Evolutionary conservation across 179 eudicot species (phyloP).

Genomic region (Spergularia azorica): DNA sequence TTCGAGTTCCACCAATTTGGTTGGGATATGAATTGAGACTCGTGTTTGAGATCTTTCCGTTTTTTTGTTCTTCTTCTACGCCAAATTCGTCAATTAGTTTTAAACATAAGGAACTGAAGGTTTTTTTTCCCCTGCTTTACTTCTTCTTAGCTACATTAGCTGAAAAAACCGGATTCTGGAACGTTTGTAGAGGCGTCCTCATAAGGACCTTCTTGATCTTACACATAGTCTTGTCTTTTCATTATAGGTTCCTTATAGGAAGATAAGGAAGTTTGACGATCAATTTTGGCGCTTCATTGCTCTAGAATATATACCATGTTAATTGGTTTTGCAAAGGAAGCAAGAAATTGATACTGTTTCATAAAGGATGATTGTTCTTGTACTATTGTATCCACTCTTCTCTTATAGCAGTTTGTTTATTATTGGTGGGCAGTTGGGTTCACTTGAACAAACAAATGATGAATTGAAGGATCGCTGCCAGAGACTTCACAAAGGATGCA

Average conservation of each 20-base stretch:
- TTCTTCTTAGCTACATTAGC: background rate
- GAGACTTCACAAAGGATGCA: conserved; percentile 74
- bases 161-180: background rate
- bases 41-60: background rate
- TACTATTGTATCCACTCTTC: background rate
- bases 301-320: background rate
- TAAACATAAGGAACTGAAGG: background rate
- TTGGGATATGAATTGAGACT: background rate
- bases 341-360: background rate
- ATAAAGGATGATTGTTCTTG: conserved; percentile 9
- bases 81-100: background rate
- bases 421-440: conserved; percentile 47
- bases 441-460: conserved; percentile 66
- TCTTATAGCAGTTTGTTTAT: conserved; percentile 12
- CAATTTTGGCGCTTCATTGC: background rate
- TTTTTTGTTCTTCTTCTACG: background rate
- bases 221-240: background rate
- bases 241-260: background rate
- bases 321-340: background rate
- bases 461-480: conserved; percentile 87
- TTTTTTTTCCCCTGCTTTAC: background rate
- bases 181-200: background rate
- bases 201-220: background rate
- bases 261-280: background rate
- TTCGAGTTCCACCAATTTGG: no score